Conservation (phyloP, 768 basidiomycete species). For the Lactarius indigo region DNA sequence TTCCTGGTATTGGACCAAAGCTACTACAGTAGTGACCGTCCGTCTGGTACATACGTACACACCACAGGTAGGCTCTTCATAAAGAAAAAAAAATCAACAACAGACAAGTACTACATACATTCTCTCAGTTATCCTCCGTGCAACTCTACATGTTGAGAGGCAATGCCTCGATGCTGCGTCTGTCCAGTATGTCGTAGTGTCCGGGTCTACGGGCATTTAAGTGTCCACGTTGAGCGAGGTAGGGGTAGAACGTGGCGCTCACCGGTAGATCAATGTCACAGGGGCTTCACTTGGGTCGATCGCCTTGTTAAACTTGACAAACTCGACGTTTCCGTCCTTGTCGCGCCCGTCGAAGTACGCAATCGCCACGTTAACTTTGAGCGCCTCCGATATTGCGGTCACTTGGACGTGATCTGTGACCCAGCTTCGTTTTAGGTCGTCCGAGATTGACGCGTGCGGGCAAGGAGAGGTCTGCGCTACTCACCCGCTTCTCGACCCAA, state of each 20-base stretch:
- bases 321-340: slow-evolving; percentile 51
- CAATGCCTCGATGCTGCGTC: slow-evolving; percentile 29
- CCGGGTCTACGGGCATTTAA: slow-evolving; percentile 57
- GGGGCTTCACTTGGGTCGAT: slow-evolving; percentile 45
- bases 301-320: slow-evolving; percentile 59
- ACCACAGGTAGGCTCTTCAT: neutral
- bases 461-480: neutral
- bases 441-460: neutral
- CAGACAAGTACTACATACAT: neutral
- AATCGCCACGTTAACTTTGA: slow-evolving; percentile 64
- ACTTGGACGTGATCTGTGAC: slow-evolving; percentile 78
- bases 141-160: neutral
- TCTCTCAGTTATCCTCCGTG: neutral
- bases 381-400: slow-evolving; percentile 64
- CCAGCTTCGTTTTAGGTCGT: neutral
- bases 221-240: slow-evolving; percentile 3
- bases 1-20: neutral
- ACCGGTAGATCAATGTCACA: slow-evolving; percentile 75
- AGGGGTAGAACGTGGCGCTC: slow-evolving; percentile 26
- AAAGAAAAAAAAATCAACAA: neutral
- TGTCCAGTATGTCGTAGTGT: slow-evolving; percentile 76
- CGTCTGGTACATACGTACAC: slow-evolving; percentile 1
- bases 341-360: slow-evolving; percentile 76
- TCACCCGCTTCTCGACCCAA: slow-evolving; percentile 73
- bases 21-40: neutral